Base-by-base conservation (phyloP, 2,329 filamentous ascomycete species). In the Pseudogymnoascus sp. region DNA sequence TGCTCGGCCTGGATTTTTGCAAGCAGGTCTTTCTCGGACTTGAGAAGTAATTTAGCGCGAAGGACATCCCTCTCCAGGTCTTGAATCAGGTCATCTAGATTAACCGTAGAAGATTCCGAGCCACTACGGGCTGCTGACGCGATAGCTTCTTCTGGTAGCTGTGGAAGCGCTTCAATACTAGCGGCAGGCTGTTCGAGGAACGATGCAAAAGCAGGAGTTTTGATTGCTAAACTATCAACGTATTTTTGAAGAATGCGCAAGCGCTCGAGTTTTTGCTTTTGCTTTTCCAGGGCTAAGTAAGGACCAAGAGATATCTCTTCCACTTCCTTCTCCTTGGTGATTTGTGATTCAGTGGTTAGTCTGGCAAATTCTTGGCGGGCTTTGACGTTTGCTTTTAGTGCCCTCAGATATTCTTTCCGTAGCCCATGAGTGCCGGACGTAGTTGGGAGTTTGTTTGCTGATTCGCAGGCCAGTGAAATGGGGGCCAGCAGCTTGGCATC, bases 21-120 rank as follows among this genome's bases (percentile, higher is more conserved):
- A 16, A 86, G 77, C 1, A 82, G 74, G 60, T 80, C 79, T 69
- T 86, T 81, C 69, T 88, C 84, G 60, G 78, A 80, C 66, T 79
- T 79, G 0, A 86, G 76, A 5, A 81, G 75, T 16, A 87, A 72
- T 68, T 85, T 87, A 16, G 85, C 79, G 36, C 81, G 79, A 34
- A 88, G 72, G 3, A 85, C 80, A 0, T 81, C 80, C 69, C 83
- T 86, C 67, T 87, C 83, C 5, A 88, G 73, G 29, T 79, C 77
- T 31, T 78, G 76, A 42, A 83, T 74, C 4, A 84, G 77, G 1
- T 74, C 76, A 59, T 78, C 75, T 1, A 86, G 70, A 39, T 81
- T 79, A 1, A 74, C 71, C 12, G 76, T 75, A 4, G 74, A 67
- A 5, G 72, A 67, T 26, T 71, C 73, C 40, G 65, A 60, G 47